Percentiles rank a stretch among this genome's conserved stretches.
Conservation (phyloP, 495 filamentous ascomycete species). For the Massariosphaeria phaeospora region DNA sequence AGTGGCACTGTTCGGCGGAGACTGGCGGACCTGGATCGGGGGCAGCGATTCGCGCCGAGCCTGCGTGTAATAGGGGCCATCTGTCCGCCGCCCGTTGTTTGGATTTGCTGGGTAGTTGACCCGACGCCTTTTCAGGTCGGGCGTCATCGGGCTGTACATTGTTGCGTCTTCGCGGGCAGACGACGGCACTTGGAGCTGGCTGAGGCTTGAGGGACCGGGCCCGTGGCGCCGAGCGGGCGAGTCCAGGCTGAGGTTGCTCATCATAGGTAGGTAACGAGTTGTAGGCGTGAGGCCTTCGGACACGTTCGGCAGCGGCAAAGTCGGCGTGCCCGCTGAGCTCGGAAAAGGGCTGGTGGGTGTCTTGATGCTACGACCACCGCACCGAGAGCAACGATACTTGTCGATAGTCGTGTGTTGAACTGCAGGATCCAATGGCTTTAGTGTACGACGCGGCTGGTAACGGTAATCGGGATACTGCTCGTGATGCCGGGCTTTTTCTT, state of each 20-base stretch:
- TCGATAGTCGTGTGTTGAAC: conserved; percentile 29
- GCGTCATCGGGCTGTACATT: conserved; percentile 36
- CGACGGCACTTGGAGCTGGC: conserved; percentile 14
- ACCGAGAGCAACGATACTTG: conserved; percentile 54
- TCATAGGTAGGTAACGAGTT: conserved; percentile 39
- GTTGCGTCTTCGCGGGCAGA: conserved; percentile 29
- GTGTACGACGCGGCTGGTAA: conserved; percentile 82
- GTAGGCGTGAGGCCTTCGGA: conserved; percentile 35
- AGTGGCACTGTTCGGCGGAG: conserved; percentile 25
- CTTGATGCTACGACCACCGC: conserved; percentile 58
- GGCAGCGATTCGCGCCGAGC: conserved; percentile 28
- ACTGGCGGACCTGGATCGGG: conserved; percentile 14
- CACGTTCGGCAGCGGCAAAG: conserved; percentile 34
- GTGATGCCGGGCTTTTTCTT: conserved; percentile 87
- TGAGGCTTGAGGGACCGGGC: conserved; percentile 21
- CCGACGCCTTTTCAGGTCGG: conserved; percentile 53
- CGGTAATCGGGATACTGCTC: conserved; percentile 89
- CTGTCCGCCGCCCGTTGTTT: conserved; percentile 27
- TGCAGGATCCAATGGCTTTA: conserved; percentile 31
- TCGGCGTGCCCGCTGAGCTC: conserved; percentile 48
- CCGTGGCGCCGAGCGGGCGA: conserved; percentile 31
- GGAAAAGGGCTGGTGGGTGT: conserved; percentile 42
- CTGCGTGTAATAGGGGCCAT: conserved; percentile 13
- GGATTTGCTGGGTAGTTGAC: conserved; percentile 39
- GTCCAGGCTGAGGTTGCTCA: conserved; percentile 41